Evolutionary conservation across 805 yeast genomes (phyloP), one percentile per base, ranked within the genome.

Genomic region (Metschnikowia kofuensis): DNA sequence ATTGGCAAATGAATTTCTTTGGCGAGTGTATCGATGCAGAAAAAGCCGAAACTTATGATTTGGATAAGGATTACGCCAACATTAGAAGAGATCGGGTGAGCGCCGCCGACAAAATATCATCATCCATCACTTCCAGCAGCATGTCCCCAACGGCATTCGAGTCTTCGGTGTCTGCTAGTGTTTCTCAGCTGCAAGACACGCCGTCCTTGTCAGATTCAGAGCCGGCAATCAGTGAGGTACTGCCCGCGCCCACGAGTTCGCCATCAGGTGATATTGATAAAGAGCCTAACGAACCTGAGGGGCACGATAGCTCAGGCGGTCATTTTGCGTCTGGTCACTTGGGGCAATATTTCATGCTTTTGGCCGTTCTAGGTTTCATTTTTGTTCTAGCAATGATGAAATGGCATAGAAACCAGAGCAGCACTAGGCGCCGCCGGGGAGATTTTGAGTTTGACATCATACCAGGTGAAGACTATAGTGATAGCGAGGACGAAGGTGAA

Each of bases 1-100:
- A 78, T 58, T 94, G 96, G 95, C 85, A 83, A 62, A 65, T 94
- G 61, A 80, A 82, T 39, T 69, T 91, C 12, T 94, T 87, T 75
- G 99, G 99, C 27, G 92, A 85, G 64, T 70, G 84, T 15, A 75
- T 74, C 38, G 91, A 88, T 65, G 76, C 83, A 1, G 59, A 78
- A 12, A 78, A 81, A 65, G 89, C 87, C 1, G 78, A 76, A 58
- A 68, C 75, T 40, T 85, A 70, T 60, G 80, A 80, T 37, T 62
- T 82, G 29, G 73, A 68, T 38, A 71, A 68, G 53, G 83, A 78
- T 58, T 78, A 79, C 51, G 73, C 74, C 9, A 56, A 58, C 51
- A 71, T 62, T 30, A 64, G 69, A 55, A 65, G 65, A 56, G 70
- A 59, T 14, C 60, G 63, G 38, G 52, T 58, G 5, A 29, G 30